Conservation (phyloP, 306 rosid genomes). For the Fragaria ananassa region DNA sequence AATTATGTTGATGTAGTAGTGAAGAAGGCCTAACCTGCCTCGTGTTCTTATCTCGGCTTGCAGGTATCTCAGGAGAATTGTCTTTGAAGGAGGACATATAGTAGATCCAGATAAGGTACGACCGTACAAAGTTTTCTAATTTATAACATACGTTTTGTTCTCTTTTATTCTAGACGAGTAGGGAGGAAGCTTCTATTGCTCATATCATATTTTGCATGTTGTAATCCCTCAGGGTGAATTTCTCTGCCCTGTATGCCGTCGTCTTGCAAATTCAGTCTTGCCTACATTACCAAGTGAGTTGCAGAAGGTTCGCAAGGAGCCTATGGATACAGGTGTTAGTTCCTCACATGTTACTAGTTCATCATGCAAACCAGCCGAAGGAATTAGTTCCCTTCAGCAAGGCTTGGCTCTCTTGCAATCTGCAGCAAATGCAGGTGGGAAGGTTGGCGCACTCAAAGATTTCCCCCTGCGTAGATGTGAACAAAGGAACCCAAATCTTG, state of each 20-base stretch:
- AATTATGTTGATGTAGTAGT: background rate
- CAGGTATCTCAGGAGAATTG: slow-evolving; percentile 86
- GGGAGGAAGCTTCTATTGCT: slow-evolving; percentile 19
- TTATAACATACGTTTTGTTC: background rate
- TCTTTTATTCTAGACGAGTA: slow-evolving; percentile 4
- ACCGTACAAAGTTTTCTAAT: background rate
- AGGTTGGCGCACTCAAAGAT: slow-evolving; percentile 48
- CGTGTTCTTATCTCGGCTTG: slow-evolving; percentile 22
- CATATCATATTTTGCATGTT: slow-evolving; percentile 7
- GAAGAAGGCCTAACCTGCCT: background rate
- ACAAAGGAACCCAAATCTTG: slow-evolving; percentile 50
- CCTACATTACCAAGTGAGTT: slow-evolving; percentile 62
- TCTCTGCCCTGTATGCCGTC: slow-evolving; percentile 94
- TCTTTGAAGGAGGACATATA: slow-evolving; percentile 97
- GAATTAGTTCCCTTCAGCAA: slow-evolving; percentile 45
- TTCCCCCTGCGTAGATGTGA: slow-evolving; percentile 44
- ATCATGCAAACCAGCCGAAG: slow-evolving; percentile 30
- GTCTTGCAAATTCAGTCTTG: slow-evolving; percentile 87
- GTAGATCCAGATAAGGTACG: slow-evolving; percentile 90
- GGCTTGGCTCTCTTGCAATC: slow-evolving; percentile 67
- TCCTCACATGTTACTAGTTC: slow-evolving; percentile 33
- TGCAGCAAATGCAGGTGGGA: slow-evolving; percentile 61
- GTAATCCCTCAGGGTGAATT: slow-evolving; percentile 70
- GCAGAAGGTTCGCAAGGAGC: slow-evolving; percentile 44
- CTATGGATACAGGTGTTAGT: slow-evolving; percentile 34